Base-by-base conservation (phyloP, 208 protist species). In the Trypanosoma caninum region DNA sequence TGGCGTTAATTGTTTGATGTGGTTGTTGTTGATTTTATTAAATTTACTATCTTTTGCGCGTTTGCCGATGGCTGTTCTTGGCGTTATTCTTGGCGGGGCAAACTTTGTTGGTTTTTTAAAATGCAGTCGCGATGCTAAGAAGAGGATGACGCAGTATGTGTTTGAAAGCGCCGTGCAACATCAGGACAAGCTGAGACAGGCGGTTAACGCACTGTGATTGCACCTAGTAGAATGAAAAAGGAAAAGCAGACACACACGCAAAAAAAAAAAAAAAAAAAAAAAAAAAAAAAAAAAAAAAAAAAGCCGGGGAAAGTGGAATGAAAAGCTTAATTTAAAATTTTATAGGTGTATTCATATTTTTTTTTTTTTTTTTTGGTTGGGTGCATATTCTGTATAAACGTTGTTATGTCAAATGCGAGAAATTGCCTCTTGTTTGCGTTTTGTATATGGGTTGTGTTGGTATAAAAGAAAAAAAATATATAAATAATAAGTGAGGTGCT, bases 61-160 rank as follows among this genome's bases (percentile, higher is more conserved):
- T 40, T 58, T 91, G n/a, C 79, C 82, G 0, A 84, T 94, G 44
- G 65, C 78, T 6, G 2, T 92, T 1, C 27, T 87, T 22, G 88
- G 84, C 11, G 45, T 79, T 23, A 47, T 86, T 23, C 64, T 94
- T 8, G 65, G 72, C 25, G 76, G 76, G 1, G 44, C 78, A 14
- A 96, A 96, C 52, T 61, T 89, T 5, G 40, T 87, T n/a, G 86
- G 89, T 33, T 96, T 94, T 61, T 52, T 92, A 41, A 93, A 94
- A 61, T 96, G 89, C 62, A 74, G 80, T 22, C 69, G 82, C 5
- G 88, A 94, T 41, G 87, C 87, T 14, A 65, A 78, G 62, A 77
- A 71, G 59, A 65, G 65, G 22, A 22, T 94, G 16, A 82, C 82
- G 0, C 56, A 70, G 22, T 94, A 83, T 42, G 74, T 94, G 71